phyloP scores from a whole-genome alignment of 2,329 filamentous ascomycete species.

The Emydomyces testavorans region DNA sequence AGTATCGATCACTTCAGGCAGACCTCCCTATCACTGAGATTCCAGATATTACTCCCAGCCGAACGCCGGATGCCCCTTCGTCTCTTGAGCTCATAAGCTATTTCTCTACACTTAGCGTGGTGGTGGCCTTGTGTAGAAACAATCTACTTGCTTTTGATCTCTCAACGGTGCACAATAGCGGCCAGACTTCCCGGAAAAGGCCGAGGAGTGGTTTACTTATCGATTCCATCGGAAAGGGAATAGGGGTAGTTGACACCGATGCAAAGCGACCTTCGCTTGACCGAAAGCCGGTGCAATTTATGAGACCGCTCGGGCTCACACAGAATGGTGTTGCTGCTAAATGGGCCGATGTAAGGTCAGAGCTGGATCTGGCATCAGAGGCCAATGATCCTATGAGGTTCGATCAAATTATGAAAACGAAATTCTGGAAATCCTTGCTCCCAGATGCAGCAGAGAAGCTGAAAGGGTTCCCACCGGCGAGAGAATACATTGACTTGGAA shows the following conservation, averaged over 20 bases:
- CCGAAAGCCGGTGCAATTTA: conserved; percentile 24
- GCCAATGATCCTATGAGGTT: conserved; percentile 25
- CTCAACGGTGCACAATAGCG: conserved; percentile 23
- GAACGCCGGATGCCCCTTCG: conserved; percentile 17
- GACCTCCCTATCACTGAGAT: conserved; percentile 29
- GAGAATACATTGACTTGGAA: conserved; percentile 28
- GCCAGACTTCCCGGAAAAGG: conserved; percentile 28
- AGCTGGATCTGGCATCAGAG: conserved; percentile 23
- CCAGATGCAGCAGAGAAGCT: conserved; percentile 20
- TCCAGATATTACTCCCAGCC: conserved; percentile 19
- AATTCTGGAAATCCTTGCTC: conserved; percentile 17
- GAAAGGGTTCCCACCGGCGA: conserved; percentile 19
- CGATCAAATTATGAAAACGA: conserved; percentile 25
- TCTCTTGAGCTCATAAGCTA: conserved; percentile 33
- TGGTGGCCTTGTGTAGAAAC: conserved; percentile 33
- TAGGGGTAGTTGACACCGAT: conserved; percentile 25
- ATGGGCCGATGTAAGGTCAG: conserved; percentile 27
- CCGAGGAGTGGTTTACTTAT: conserved; percentile 32
- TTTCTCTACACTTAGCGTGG: conserved; percentile 35
- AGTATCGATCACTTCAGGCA: conserved; percentile 37
- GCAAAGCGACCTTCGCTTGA: conserved; percentile 22
- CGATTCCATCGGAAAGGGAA: conserved; percentile 34
- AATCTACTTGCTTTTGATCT: conserved; percentile 38
- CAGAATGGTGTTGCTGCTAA: conserved; percentile 24
- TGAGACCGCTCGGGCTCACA: conserved; percentile 25